Evolutionary conservation across 257 asterid genomes (phyloP), one percentile per base, ranked within the genome.

Genomic region (Ajuga chamaepitys): DNA sequence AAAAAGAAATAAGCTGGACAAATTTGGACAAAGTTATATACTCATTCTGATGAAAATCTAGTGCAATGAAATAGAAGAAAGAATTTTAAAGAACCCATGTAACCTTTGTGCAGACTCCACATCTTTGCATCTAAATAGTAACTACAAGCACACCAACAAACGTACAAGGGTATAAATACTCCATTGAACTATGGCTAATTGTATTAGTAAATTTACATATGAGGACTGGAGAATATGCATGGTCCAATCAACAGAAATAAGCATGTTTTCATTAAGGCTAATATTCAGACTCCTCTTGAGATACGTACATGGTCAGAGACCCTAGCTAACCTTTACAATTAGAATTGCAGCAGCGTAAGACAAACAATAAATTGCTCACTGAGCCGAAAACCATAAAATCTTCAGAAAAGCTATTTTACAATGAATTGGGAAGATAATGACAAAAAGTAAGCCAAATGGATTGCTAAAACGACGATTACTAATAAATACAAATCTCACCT

Each of bases 401-500:
- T 6, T 34, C 22, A 4, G 11, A 21, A 38, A 40, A 26, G 41
- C 12, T 5, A 38, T 44, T 17, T 9, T 44, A n/a, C 16, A 7
- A 9, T 7, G 25, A 22, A 67, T 32, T 9, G 45, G 18, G 5
- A 12, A 35, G 41, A 48, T 35, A 48, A 56, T 9, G 17, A n/a
- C 48, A 42, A 50, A 64, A 26, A 32, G 32, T 8, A 16, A 60
- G 48, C 21, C 42, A 60, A 54, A 46, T 35, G 12, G 61, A 46
- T 26, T 32, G 26, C 13, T 3, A n/a, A 12, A 28, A 28, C 4
- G 34, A 28, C n/a, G 60, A 46, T 26, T 32, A 34, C 10, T 2
- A n/a, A 14, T 4, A 26, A 1, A 24, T 2, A 4, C 17, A 24
- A 28, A 46, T 65, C 60, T 66, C 56, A 87, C 95, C 74, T 37